A percentile compares a stretch with the other conserved stretches of the same genome.
Evolutionary conservation across 176 grass and related monocot genomes (phyloP).

Genomic region (Poa annua): DNA sequence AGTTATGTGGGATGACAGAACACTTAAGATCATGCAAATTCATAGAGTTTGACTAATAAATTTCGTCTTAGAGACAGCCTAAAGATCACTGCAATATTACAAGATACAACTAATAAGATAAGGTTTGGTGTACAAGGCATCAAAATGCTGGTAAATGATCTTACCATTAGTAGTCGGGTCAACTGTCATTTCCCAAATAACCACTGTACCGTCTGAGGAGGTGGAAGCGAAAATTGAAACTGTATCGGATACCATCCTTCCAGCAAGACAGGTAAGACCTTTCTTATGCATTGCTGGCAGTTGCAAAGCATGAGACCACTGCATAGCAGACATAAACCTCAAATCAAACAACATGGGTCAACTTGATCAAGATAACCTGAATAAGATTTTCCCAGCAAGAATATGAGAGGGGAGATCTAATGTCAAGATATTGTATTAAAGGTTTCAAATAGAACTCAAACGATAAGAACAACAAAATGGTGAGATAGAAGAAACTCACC

Average conservation of each 20-base stretch:
- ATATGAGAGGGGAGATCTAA: neutral
- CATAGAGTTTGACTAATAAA: neutral
- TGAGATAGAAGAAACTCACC: slow-evolving; percentile 27
- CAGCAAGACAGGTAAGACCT: slow-evolving; percentile 86
- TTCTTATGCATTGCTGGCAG: slow-evolving; percentile 89
- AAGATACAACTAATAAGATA: neutral
- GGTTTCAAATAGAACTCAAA: neutral
- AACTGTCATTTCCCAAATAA: slow-evolving; percentile 73
- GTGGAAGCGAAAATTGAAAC: slow-evolving; percentile 81
- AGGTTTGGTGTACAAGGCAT: neutral
- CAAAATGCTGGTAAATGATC: slow-evolving; percentile 27
- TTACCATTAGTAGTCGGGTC: slow-evolving; percentile 55
- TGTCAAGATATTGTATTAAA: neutral
- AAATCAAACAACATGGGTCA: slow-evolving; percentile 32
- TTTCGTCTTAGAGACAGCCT: neutral
- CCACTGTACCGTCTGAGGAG: slow-evolving; percentile 81
- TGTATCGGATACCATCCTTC: slow-evolving; percentile 64
- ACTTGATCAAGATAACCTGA: neutral
- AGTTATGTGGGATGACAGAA: neutral
- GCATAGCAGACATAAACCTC: slow-evolving; percentile 43
- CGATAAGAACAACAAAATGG: neutral
- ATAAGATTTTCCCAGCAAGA: neutral
- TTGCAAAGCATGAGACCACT: slow-evolving; percentile 79
- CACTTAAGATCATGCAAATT: neutral
- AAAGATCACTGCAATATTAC: neutral